A percentile compares a stretch with the other conserved stretches of the same genome.
Evolutionary conservation across 192 early-diverging fungal genomes (phyloP).

Genomic region (Coemansia reversa): DNA sequence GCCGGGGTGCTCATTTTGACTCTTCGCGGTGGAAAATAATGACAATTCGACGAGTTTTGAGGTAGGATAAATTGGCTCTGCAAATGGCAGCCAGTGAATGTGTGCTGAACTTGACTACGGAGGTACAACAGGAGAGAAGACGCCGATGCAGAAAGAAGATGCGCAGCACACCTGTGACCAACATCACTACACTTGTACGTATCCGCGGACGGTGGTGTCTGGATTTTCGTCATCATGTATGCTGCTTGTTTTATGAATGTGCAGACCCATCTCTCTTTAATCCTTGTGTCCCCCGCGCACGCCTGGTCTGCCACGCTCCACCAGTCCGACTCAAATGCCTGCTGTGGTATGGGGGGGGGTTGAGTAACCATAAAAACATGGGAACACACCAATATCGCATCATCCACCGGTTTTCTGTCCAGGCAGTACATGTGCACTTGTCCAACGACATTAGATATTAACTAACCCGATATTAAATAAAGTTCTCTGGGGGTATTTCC

Average conservation of each 20-base stretch:
- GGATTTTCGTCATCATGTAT: not conserved
- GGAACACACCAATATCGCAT: not conserved
- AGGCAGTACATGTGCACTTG: not conserved
- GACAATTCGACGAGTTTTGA: constrained; percentile 2
- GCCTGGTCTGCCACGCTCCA: not conserved
- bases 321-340: not conserved
- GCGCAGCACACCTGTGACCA: not conserved
- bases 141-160: not conserved
- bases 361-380: not conserved
- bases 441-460: not conserved
- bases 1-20: constrained; percentile 2
- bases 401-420: too few relatives aligned
- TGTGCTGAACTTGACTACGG: too few relatives aligned
- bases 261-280: not conserved
- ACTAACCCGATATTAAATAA: not conserved
- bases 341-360: not conserved
- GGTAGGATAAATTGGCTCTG: not conserved
- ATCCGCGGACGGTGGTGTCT: not conserved
- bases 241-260: not conserved
- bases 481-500: not conserved
- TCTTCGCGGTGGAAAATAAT: not conserved
- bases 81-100: not conserved
- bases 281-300: not conserved
- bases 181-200: not conserved
- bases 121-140: not conserved